Base-by-base conservation (phyloP, 805 yeast genomes). In the Ogataea trehalophila region DNA sequence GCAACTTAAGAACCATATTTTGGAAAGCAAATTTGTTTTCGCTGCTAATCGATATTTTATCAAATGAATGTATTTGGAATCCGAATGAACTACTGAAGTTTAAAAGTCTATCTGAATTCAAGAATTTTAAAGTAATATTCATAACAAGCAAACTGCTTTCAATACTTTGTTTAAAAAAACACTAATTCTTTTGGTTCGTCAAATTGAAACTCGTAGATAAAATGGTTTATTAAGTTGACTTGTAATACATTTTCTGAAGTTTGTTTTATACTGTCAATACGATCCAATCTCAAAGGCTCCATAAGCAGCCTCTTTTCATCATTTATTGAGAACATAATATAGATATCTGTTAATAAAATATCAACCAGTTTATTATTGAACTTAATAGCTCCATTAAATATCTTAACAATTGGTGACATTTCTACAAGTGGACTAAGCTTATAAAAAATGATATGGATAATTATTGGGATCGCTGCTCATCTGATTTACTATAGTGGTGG, bases 371-470 rank as follows among this genome's bases (percentile, higher is more conserved):
- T 31, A 2, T 34, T 17, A 9, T 41, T 33, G n/a, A 18, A 33
- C 5, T 31, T 8, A 4, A 17, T 38, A 6, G 23, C 2, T 20
- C 37, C 31, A 34, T 20, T 41, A n/a, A 33, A 41, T n/a, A 14
- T 33, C 4, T 31, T 7, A 22, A 22, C 11, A 20, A 29, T 23
- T 5, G 18, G 33, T 9, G 43, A 9, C 23, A 20, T 41, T 20
- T 41, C 43, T 6, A 41, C 43, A 17, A 41, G 33, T 20, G 43
- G 43, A n/a, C 33, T 33, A 18, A 41, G n/a, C 18, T 20, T 33
- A 22, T 41, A 41, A 6, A 33, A 33, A 4, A 31, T 41, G 43
- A 34, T 41, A 41, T n/a, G 34, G n/a, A 33, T 41, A 33, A n/a
- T 31, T 18, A 33, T 33, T 18, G 5, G 38, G 15, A n/a, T 41